Evolutionary conservation across 352 stramenopile species (phyloP).

Genomic region (Phytophthora idaei): DNA sequence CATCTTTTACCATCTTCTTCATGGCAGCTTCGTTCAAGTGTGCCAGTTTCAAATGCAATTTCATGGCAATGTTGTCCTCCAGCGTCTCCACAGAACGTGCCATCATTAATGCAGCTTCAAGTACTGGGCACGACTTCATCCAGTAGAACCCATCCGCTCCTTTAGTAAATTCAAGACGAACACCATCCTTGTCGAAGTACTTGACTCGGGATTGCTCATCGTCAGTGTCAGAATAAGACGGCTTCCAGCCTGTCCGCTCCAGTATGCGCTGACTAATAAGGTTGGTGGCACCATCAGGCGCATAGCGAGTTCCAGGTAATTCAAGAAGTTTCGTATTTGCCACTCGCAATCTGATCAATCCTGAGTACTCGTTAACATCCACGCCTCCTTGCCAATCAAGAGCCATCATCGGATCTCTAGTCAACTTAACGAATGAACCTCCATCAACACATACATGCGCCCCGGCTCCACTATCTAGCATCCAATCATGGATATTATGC

Average conservation of each 20-base stretch:
- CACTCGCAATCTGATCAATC: neutral
- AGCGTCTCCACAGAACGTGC: no score
- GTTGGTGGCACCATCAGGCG: neutral
- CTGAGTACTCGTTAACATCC: neutral
- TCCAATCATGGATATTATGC: neutral
- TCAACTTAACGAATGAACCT: conserved; percentile 5
- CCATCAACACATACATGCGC: conserved; percentile 13
- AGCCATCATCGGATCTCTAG: conserved; percentile 6
- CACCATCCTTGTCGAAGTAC: neutral
- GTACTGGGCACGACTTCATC: neutral
- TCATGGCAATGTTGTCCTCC: no score
- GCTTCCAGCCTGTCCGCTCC: neutral
- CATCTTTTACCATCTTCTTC: no score
- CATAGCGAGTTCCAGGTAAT: neutral
- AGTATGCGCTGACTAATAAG: neutral
- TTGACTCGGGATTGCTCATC: neutral
- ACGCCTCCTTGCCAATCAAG: conserved; percentile 4
- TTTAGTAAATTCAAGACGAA: neutral
- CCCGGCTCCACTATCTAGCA: conserved; percentile 14
- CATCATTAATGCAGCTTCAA: no score
- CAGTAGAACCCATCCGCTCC: neutral
- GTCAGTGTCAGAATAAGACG: neutral
- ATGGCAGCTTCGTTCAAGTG: no score
- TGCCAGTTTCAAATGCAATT: conserved; percentile 11
- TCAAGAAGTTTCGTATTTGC: neutral